Base-by-base conservation (phyloP, 2,329 filamentous ascomycete genomes). In the Karstenula rhodostoma region DNA sequence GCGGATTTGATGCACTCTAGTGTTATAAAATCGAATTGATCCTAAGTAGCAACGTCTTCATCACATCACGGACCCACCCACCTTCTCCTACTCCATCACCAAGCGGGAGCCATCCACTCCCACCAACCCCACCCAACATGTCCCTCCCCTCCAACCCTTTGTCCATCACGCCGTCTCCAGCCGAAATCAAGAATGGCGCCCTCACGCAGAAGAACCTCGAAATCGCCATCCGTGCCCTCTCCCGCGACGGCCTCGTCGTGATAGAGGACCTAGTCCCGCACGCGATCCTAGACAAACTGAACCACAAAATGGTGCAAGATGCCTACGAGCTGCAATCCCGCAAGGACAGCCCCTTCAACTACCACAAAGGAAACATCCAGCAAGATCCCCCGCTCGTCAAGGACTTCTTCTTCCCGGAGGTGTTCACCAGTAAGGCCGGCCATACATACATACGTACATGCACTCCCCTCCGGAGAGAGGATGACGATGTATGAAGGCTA, bases 311-410 rank as follows among this genome's bases (percentile, higher is more conserved):
- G 87, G 80, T 86, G 1, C 37, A 84, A 48, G 87, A 90, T 69
- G 86, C 87, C 1, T 78, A 78, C 2, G 68, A 73, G 3, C 77
- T 89, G 2, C 84, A 85, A 58, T 78, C 76, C 0, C 76, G 79
- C 33, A 85, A 85, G 1, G 81, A 87, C 22, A 79, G 85, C 17
- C 82, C 83, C 0, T 89, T 84, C 78, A 89, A 89, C 65, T 89
- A 89, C 69, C 88, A 89, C 67, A 82, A 82, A 50, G 85, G 84
- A 1, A 89, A 88, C 63, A 78, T 88, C 35, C 86, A 89, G 62
- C 87, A 89, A 68, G 86, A 88, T 63, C 79, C 87, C 0, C 85
- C 85, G 0, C 81, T 85, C 2, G 81, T 83, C 0, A 73, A 76
- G 0, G 73, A 84, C 46, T 73, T 62, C 65, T 76, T 74, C 53